A percentile compares a stretch with the other conserved stretches of the same genome.
These are phyloP conservation scores for Dalechampia spathulata DNA, from an alignment of 441 rosid species.

Conservation along the genomic window DNA sequence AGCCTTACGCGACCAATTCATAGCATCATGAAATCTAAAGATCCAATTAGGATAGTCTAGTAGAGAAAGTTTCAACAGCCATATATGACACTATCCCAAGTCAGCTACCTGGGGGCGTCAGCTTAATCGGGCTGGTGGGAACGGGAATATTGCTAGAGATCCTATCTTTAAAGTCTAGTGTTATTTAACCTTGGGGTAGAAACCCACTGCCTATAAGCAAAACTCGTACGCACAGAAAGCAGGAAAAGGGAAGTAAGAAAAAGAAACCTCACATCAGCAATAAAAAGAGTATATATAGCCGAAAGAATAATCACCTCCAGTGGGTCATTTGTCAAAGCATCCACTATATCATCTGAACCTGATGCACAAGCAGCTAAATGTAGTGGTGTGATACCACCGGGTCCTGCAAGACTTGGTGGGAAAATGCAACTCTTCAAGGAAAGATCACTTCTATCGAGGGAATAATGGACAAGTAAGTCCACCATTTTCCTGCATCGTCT, in stretches of 20 bases:
- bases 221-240: background rate
- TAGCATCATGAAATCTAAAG: background rate
- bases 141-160: background rate
- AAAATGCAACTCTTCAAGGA: slow-evolving; percentile 38
- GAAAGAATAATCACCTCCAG: slow-evolving; percentile 43
- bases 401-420: slow-evolving; percentile 56
- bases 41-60: background rate
- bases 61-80: background rate
- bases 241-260: no score
- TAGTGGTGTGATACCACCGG: slow-evolving; percentile 75
- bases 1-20: background rate
- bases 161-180: background rate
- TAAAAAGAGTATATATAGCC: background rate
- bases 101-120: background rate
- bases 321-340: slow-evolving; percentile 79
- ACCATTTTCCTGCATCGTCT: slow-evolving; percentile 61
- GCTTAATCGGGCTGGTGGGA: background rate
- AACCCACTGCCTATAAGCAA: background rate
- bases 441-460: slow-evolving; percentile 12
- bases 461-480: slow-evolving; percentile 53
- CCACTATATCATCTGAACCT: slow-evolving; percentile 49
- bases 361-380: slow-evolving; percentile 82
- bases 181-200: background rate
- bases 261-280: background rate
- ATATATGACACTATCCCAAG: background rate